Evolutionary conservation across 1,284 basidiomycete species (phyloP), one percentile per base, ranked within the genome.

Genomic region (Leccinum pachyderme): DNA sequence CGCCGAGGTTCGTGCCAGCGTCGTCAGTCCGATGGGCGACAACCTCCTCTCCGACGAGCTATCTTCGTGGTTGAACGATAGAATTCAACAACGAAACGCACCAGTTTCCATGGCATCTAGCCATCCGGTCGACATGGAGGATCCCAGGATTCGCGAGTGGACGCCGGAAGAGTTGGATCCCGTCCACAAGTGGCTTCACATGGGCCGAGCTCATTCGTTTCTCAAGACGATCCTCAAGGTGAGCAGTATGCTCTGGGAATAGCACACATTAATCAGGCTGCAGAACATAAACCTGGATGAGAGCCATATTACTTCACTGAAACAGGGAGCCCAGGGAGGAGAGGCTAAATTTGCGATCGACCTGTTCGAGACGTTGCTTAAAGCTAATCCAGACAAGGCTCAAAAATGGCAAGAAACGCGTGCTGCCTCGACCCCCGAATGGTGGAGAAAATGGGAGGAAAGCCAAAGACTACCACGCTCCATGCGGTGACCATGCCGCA

Each of bases 141-240:
- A 77, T 53, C 59, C 62, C 5, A 66, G 75, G 41, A 69, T 77
- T 47, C 67, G 76, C 18, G 69, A 72, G 51, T 74, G 67, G 67
- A 69, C 63, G 6, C 46, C 24, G 12, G 65, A 67, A 28, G 74
- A 77, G 52, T 55, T 65, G 48, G 62, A 63, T 2, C 50, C 64
- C 37, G 59, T 66, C 44, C 67, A 64, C 56, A 59, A 61, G 25
- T 66, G 63, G 59, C 41, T 71, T 31, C 60, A 60, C 7, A 55
- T 62, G 61, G 56, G 61, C 46, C 48, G 60, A 45, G 53, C 55
- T 43, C 56, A 59, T 56, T 48, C 61, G 11, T 55, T 64, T 52
- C 45, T 70, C 53, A 71, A 60, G 47, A 47, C 55, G 1, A 51
- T 66, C 48, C 47, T 67, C 33, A 71, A 72, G 56, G 68, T 72